Base-by-base conservation (phyloP, 2,329 filamentous ascomycete genomes). In the Fonsecaea pedrosoi region DNA sequence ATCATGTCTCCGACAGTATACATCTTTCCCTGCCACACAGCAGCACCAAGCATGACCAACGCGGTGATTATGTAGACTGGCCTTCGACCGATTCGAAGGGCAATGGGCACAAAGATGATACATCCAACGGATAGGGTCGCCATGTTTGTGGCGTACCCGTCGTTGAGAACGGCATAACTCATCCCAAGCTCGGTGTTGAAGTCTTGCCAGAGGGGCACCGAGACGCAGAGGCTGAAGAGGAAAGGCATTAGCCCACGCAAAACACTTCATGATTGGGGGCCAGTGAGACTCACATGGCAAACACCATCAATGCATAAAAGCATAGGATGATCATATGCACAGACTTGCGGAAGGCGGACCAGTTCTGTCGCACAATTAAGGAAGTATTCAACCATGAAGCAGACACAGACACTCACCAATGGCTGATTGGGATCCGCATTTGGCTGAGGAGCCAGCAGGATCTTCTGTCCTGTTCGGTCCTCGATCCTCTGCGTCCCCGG, bases 71-170 rank as follows among this genome's bases (percentile, higher is more conserved):
- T 70, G 62, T 82, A 82, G 1, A 82, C 64, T 3, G 79, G 78
- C 12, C 81, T 75, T 13, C 80, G 72, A 3, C 81, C 80, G 55
- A 76, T 80, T 50, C 80, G 80, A 61, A 80, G 74, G 10, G 78
- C 78, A 30, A 82, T 76, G 0, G 81, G 80, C 10, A 82, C 76
- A 61, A 82, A 75, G n/a, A 82, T 40, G 21, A 81, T 69, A 53
- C 76, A 76, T 1, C 80, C 79, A 8, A 82, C 60, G 13, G 77
- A 77, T 0, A 82, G 69, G 3, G 75, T 75, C 0, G 76, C 81
- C 64, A 76, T 80, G 18, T 77, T 78, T 10, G 78, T 76, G 1
- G 81, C 83, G 66, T 78, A 80, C 3, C 76, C 77, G 63, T 81
- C 76, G 57, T 82, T 84, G 38, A 83, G 65, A 1, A 74, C 69